Evolutionary conservation across 2,329 filamentous ascomycete species (phyloP), one percentile per base, ranked within the genome.

Genomic region (Alternaria conjuncta): DNA sequence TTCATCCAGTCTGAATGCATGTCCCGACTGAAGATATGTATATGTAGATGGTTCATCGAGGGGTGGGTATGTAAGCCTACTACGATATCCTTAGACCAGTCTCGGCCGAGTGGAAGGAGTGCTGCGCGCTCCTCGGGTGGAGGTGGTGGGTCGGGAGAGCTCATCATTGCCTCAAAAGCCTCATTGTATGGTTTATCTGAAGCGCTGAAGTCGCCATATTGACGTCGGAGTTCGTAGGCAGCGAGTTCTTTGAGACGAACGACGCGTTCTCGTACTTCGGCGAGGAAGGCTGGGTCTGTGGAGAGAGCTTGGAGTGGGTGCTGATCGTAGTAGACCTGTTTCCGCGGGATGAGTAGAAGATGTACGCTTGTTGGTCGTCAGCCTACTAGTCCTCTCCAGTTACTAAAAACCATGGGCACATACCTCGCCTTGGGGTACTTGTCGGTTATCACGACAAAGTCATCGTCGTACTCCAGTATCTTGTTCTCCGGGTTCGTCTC

Each of bases 31-130:
- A 98, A 81, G 28, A 98, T 88, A 79, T 99, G 96, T 5, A 98
- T 85, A 80, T 99, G 96, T 58, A 98, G 78, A 78, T 98, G 93
- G 67, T 88, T 90, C 96, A 99, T 98, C 60, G 91, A 94, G 4
- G 96, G 96, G 70, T 90, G 88, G 4, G 93, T 91, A 81, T 99
- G 96, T 8, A 97, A 87, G 13, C 96, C 96, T 20, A 89, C 86
- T 54, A 88, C 86, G 53, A 98, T 86, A 25, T 96, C 93, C 12
- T 83, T 82, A 44, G 83, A 81, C 92, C 94, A 98, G 80, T 97
- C 89, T 23, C 95, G 86, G 0, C 94, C 94, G 0, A 75, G 66
- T 0, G 94, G 94, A 0, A 77, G 71, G 0, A 69, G 50, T 1
- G 68, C 69, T 12, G 75, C 82, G 1, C 79, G 78, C 11, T 87